Evolutionary conservation across 176 grass and related monocot genomes (phyloP).

Genomic region (Melocanna baccifera): DNA sequence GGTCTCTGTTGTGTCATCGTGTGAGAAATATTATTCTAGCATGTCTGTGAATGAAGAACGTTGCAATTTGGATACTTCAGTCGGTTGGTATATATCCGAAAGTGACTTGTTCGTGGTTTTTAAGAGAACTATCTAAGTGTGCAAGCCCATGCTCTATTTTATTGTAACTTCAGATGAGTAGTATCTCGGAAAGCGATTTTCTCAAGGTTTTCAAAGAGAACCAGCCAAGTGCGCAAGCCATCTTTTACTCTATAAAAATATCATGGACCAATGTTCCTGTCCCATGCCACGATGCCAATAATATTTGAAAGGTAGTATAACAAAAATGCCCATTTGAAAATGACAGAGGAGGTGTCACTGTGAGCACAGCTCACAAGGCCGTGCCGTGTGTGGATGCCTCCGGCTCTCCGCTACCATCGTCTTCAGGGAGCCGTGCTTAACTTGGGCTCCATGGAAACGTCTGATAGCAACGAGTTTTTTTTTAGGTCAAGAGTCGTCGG

Average conservation of each 20-base stretch:
- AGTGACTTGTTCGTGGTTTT: neutral
- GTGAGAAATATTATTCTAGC: neutral
- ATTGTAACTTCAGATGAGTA: neutral
- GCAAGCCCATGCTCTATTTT: neutral
- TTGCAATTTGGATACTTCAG: neutral
- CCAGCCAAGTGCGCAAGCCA: neutral
- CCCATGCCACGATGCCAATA: neutral
- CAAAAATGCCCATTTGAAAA: neutral
- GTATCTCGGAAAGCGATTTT: neutral
- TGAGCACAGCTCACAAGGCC: slow-evolving; percentile 11
- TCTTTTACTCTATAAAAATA: neutral
- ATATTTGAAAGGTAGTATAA: neutral
- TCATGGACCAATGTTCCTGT: neutral
- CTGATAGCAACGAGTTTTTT: neutral
- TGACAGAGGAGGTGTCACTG: neutral
- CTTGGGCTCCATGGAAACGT: neutral
- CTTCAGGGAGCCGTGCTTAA: neutral
- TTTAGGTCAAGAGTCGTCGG: neutral
- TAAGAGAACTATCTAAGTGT: neutral
- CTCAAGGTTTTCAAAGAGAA: neutral
- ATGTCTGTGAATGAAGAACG: neutral
- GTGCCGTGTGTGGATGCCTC: neutral
- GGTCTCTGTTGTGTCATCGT: neutral
- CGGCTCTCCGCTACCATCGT: neutral
- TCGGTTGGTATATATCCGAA: neutral